phyloP scores from a whole-genome alignment of 1,139 yeast genomes.

The Pichia sp. region DNA sequence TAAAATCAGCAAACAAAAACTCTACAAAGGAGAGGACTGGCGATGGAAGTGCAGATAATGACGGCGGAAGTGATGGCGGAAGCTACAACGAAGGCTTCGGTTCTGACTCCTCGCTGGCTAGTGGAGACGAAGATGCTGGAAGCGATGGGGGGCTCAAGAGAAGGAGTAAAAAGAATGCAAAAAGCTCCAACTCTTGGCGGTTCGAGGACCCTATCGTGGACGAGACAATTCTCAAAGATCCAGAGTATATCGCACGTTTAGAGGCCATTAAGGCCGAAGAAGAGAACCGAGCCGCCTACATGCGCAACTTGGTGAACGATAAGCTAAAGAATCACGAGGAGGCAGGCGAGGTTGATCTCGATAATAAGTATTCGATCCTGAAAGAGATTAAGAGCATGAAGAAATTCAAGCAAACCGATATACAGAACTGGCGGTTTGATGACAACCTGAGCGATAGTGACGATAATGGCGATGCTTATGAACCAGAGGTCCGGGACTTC shows the following conservation, averaged over 20 bases:
- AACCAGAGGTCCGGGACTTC: constrained; percentile 19
- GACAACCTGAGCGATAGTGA: constrained; percentile 5
- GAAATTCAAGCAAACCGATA: constrained; percentile 11
- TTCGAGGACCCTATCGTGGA: constrained; percentile 21
- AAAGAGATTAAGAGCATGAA: constrained; percentile 1
- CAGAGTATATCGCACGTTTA: constrained; percentile 25
- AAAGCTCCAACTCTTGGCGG: constrained; percentile 24
- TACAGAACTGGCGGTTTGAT: constrained; percentile 4
- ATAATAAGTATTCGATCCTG: neutral
- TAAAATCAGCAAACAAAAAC: neutral
- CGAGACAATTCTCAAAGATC: constrained; percentile 19
- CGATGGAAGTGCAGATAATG: neutral
- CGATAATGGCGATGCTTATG: neutral
- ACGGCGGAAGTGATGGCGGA: neutral
- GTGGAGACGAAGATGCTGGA: constrained; percentile 3
- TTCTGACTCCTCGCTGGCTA: neutral
- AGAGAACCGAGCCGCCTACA: constrained; percentile 14
- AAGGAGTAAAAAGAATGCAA: neutral
- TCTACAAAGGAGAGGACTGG: neutral
- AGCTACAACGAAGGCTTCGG: neutral
- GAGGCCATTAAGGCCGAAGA: constrained; percentile 16
- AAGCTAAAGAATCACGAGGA: constrained; percentile 13
- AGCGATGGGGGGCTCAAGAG: neutral
- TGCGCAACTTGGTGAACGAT: constrained; percentile 17
- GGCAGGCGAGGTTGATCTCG: constrained; percentile 5